A percentile compares a stretch with the other conserved stretches of the same genome.
Conservation (phyloP, 2,329 filamentous ascomycete species). For the Fusarium sp. region DNA sequence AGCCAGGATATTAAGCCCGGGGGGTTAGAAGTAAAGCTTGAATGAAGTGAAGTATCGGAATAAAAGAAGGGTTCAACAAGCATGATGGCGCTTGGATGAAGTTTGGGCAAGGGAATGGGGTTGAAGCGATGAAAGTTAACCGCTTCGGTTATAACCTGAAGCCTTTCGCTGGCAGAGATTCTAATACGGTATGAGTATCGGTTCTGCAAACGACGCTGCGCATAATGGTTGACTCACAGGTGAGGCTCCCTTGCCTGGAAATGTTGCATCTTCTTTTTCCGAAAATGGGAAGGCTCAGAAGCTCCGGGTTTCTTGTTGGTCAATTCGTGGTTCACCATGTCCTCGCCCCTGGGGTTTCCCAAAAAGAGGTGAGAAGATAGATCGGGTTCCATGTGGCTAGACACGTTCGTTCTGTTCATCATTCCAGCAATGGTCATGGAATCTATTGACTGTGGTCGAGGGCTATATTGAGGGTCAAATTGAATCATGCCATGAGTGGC, state of each 20-base stretch:
- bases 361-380: slow-evolving; percentile 2
- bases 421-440: slow-evolving; percentile 18
- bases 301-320: slow-evolving; percentile 6
- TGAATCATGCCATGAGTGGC: neutral
- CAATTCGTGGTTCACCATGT: slow-evolving; percentile 18
- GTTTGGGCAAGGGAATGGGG: neutral
- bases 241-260: slow-evolving; percentile 1
- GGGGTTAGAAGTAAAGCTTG: neutral
- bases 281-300: slow-evolving; percentile 2
- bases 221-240: slow-evolving; percentile 16
- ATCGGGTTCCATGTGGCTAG: slow-evolving; percentile 13
- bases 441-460: neutral
- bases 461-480: neutral
- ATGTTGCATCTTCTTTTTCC: slow-evolving; percentile 12
- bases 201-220: neutral
- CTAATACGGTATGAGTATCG: slow-evolving; percentile 22
- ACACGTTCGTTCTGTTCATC: slow-evolving; percentile 21
- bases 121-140: slow-evolving; percentile 26
- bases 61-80: slow-evolving; percentile 6
- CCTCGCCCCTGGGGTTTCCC: neutral
- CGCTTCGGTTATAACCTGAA: slow-evolving; percentile 36
- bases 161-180: slow-evolving; percentile 23
- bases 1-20: slow-evolving; percentile 32
- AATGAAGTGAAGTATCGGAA: neutral
- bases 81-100: slow-evolving; percentile 13